Conservation (phyloP, 2,329 filamentous ascomycete genomes). For the Albifimbria verrucaria region DNA sequence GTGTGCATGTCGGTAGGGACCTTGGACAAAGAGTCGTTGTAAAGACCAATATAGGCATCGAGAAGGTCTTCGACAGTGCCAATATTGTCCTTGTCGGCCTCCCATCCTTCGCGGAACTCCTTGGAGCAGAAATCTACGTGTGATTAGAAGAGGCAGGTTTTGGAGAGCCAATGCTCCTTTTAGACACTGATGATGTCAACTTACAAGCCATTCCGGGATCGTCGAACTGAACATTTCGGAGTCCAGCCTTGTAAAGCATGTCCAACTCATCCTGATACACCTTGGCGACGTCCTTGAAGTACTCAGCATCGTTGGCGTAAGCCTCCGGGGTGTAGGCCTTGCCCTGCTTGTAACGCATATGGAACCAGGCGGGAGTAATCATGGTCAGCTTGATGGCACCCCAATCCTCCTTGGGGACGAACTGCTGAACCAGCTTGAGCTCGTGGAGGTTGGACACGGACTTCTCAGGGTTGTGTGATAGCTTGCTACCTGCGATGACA, state of each 20-base stretch:
- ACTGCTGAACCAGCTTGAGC: conserved; percentile 43
- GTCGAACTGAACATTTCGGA: conserved; percentile 66
- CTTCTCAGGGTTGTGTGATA: conserved; percentile 38
- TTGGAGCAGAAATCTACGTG: conserved; percentile 73
- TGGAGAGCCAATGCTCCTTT: too few species aligned
- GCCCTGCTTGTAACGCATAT: conserved; percentile 24
- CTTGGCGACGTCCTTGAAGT: conserved; percentile 63
- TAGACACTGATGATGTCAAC: too few species aligned
- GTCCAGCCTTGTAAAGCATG: conserved; percentile 58
- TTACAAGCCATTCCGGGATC: conserved; percentile 65
- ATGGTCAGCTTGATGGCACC: conserved; percentile 51
- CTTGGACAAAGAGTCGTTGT: conserved; percentile 67
- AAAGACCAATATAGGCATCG: conserved; percentile 71
- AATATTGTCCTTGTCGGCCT: conserved; percentile 63
- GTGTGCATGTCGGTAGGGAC: conserved; percentile 69
- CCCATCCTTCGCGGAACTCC: conserved; percentile 68
- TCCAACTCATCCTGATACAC: conserved; percentile 63
- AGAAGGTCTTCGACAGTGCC: conserved; percentile 67
- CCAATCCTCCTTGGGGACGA: conserved; percentile 45
- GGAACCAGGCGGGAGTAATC: conserved; percentile 46
- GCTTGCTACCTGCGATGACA: conserved; percentile 49
- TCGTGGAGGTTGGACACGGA: conserved; percentile 48
- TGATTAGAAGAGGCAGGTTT: too few species aligned
- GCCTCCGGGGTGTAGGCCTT: conserved; percentile 22
- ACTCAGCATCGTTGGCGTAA: conserved; percentile 39